phyloP scores from a whole-genome alignment of 2,329 filamentous ascomycete genomes.

The Xylariaceae sp. region DNA sequence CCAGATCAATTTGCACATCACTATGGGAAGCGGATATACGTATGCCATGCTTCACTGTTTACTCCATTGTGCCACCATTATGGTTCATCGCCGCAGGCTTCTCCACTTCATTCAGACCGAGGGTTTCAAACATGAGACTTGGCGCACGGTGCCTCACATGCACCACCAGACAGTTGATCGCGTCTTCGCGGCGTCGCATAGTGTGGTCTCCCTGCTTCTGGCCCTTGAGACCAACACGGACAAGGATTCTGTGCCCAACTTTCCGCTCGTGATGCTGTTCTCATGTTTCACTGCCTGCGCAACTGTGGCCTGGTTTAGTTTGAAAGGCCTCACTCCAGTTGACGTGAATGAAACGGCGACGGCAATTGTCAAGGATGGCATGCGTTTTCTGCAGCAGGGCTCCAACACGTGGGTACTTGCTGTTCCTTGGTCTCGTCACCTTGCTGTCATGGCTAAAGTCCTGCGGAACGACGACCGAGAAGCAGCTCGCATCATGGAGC shows the following conservation, averaged over 20 bases:
- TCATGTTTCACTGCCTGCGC: slow-evolving; percentile 57
- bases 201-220: slow-evolving; percentile 50
- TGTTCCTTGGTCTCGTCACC: slow-evolving; percentile 54
- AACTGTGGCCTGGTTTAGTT: slow-evolving; percentile 57
- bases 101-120: slow-evolving; percentile 52
- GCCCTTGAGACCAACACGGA: slow-evolving; percentile 52
- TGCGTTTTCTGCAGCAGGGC: slow-evolving; percentile 54
- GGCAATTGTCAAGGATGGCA: slow-evolving; percentile 52
- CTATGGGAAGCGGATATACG: slow-evolving; percentile 58
- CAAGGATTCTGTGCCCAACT: slow-evolving; percentile 54
- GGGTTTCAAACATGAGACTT: slow-evolving; percentile 48
- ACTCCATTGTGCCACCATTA: slow-evolving; percentile 55
- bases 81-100: slow-evolving; percentile 55
- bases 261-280: slow-evolving; percentile 60
- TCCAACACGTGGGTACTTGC: slow-evolving; percentile 57
- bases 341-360: slow-evolving; percentile 54
- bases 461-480: slow-evolving; percentile 47
- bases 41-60: slow-evolving; percentile 60
- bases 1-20: slow-evolving; percentile 58
- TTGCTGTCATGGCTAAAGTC: slow-evolving; percentile 58
- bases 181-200: slow-evolving; percentile 55
- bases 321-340: slow-evolving; percentile 53
- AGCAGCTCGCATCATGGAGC: slow-evolving; percentile 28
- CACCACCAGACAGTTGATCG: slow-evolving; percentile 50
- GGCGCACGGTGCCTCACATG: slow-evolving; percentile 45